phyloP scores from a whole-genome alignment of 225 moss, liverwort and hornwort species.

The Thuidium tamariscinum region DNA sequence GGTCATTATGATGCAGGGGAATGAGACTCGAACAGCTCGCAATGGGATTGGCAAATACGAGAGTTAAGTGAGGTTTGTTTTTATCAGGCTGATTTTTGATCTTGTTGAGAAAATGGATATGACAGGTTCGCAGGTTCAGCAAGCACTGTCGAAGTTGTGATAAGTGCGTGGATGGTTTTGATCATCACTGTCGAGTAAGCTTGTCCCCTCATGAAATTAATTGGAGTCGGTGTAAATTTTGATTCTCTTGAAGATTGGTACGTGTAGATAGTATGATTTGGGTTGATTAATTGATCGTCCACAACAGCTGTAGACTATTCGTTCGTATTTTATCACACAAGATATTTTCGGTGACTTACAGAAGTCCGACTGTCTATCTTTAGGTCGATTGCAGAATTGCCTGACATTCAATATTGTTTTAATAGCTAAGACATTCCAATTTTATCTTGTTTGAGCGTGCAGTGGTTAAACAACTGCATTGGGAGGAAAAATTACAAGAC shows the following conservation, averaged over 20 bases:
- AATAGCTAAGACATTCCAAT: neutral
- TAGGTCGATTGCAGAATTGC: neutral
- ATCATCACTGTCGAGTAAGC: constrained; percentile 89
- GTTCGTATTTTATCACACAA: neutral
- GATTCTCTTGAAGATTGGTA: neutral
- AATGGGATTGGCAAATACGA: neutral
- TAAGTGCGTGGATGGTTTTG: constrained; percentile 98
- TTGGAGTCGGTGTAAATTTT: neutral
- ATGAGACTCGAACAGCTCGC: neutral
- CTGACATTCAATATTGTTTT: neutral
- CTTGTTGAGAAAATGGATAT: neutral
- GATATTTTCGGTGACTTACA: neutral
- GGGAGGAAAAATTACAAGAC: constrained; percentile 87
- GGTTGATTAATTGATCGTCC: neutral
- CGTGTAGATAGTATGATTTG: neutral
- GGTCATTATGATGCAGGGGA: neutral
- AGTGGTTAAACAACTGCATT: constrained; percentile 99
- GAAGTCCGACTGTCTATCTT: neutral
- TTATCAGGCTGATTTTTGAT: neutral
- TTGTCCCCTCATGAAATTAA: neutral
- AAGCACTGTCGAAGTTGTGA: constrained; percentile 98
- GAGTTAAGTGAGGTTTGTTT: neutral
- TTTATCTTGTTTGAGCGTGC: constrained; percentile 14
- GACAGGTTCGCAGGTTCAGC: constrained; percentile 73
- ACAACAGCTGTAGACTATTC: neutral